Base-by-base conservation (phyloP, 208 protist genomes). In the Herpetomonas samuelpessoai region DNA sequence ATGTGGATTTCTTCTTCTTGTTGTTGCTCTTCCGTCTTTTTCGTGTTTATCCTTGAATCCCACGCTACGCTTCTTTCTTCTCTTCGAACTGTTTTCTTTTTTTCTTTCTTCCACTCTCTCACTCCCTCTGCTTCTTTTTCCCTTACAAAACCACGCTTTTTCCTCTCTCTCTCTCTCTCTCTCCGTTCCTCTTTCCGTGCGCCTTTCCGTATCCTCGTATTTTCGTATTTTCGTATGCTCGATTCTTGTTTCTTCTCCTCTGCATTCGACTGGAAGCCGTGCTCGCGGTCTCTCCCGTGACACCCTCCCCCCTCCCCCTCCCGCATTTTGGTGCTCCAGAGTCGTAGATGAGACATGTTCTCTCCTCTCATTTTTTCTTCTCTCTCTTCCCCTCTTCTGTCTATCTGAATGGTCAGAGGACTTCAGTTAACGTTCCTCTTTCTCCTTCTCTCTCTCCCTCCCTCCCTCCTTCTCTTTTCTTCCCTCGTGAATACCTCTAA, bases 181-280 rank as follows among this genome's bases (percentile, higher is more conserved):
- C 49, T 3, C 27, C 24, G 19, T n/a, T 46, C 6, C 45, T 6
- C 7, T 55, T 26, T 44, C 47, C n/a, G 48, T 65, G 24, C 39
- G 6, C 9, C 10, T 35, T 21, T n/a, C 24, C 51, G 19, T 10
- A 57, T 18, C n/a, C 44, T 63, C 25, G 14, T 65, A 27, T 59
- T 9, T 51, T 9, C 29, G 58, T 51, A 28, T 41, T 59, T 63
- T 53, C 47, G 50, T 57, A 48, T 69, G 46, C 49, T 57, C 29
- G 44, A 44, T 25, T 55, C 12, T 29, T 65, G 7, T 50, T n/a
- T n/a, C 22, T n/a, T n/a, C 46, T n/a, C 46, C 22, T 50, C 21
- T 50, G 21, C 14, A 26, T n/a, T 30, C 18, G 16, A 45, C 16
- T 57, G n/a, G 14, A 6, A 16, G 22, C 21, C 3, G 26, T 44